A percentile compares a stretch with the other conserved stretches of the same genome.
Conservation (phyloP, 805 yeast species). For the Cephaloascus fragrans region DNA sequence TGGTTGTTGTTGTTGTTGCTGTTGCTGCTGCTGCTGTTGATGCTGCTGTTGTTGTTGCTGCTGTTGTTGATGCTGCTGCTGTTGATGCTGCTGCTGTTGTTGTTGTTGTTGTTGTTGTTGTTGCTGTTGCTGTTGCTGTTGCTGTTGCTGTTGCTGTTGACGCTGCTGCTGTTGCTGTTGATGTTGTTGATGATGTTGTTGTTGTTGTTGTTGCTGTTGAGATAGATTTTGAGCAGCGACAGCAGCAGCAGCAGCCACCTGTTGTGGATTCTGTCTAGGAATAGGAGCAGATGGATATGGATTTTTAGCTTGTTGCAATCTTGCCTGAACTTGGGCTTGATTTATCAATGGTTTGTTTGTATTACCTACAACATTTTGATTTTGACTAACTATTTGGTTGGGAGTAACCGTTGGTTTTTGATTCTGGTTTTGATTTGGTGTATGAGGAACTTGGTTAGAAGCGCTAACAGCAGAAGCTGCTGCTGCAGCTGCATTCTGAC, state of each 20-base stretch:
- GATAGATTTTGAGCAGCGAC: slow-evolving; percentile 1
- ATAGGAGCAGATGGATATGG: slow-evolving; percentile 4
- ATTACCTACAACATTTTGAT: background rate
- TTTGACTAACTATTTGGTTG: too few relatives aligned
- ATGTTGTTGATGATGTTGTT: slow-evolving; percentile 6
- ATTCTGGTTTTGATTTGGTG: too few relatives aligned
- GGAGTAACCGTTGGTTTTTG: too few relatives aligned
- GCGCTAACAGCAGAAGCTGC: background rate
- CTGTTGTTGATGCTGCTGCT: slow-evolving; percentile 1
- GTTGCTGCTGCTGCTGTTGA: too few relatives aligned
- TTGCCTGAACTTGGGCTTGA: slow-evolving; percentile 7
- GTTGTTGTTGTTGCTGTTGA: too few relatives aligned
- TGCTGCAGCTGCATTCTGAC: slow-evolving; percentile 3
- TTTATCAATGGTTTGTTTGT: slow-evolving; percentile 2
- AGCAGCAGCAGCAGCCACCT: slow-evolving; percentile 1
- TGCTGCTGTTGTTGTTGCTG: too few relatives aligned
- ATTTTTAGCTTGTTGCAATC: slow-evolving; percentile 4
- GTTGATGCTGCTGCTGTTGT: slow-evolving; percentile 1
- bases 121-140: background rate
- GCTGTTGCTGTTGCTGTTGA: slow-evolving; percentile 1
- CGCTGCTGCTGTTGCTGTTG: slow-evolving; percentile 1
- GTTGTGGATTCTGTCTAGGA: slow-evolving; percentile 5
- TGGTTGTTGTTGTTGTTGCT: slow-evolving; percentile 1
- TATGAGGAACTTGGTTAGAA: too few relatives aligned
- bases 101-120: too few relatives aligned